Percentiles rank a stretch among this genome's conserved stretches.
Conservation (phyloP, 805 yeast species). For the Pichia cephalocereana region DNA sequence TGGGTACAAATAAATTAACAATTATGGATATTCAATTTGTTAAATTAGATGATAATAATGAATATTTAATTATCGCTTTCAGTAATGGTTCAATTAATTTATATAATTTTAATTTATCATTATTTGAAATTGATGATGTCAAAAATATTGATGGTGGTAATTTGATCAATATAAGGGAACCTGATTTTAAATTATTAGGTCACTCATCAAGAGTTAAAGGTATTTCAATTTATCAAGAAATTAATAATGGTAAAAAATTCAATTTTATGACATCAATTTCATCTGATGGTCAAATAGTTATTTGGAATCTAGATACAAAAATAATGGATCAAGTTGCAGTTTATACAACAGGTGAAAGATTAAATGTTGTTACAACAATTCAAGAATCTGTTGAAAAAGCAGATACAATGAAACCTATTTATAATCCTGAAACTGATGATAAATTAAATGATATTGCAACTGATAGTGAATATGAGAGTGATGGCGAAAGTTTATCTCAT, state of each 20-base stretch:
- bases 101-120: conserved; percentile 32
- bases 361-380: conserved; percentile 73
- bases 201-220: conserved; percentile 85
- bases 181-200: conserved; percentile 59
- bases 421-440: conserved; percentile 27
- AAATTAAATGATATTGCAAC: conserved; percentile 33
- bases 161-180: conserved; percentile 20
- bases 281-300: conserved; percentile 87
- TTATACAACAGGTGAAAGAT: conserved; percentile 82
- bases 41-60: conserved; percentile 32
- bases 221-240: conserved; percentile 40
- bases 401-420: conserved; percentile 48
- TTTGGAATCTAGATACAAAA: conserved; percentile 58
- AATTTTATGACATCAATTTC: conserved; percentile 68
- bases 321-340: conserved; percentile 77
- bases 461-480: conserved; percentile 70
- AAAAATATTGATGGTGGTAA: conserved; percentile 24
- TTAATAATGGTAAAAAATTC: conserved; percentile 25
- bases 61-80: conserved; percentile 58
- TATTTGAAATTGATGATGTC: conserved; percentile 11
- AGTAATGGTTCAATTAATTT: conserved; percentile 65
- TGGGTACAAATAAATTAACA: conserved; percentile 36
- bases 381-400: conserved; percentile 71
- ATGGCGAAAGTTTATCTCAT: conserved; percentile 56
- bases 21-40: conserved; percentile 61